Evolutionary conservation across 2,329 filamentous ascomycete species (phyloP), one percentile per base, ranked within the genome.

Genomic region (Mycogone perniciosa): DNA sequence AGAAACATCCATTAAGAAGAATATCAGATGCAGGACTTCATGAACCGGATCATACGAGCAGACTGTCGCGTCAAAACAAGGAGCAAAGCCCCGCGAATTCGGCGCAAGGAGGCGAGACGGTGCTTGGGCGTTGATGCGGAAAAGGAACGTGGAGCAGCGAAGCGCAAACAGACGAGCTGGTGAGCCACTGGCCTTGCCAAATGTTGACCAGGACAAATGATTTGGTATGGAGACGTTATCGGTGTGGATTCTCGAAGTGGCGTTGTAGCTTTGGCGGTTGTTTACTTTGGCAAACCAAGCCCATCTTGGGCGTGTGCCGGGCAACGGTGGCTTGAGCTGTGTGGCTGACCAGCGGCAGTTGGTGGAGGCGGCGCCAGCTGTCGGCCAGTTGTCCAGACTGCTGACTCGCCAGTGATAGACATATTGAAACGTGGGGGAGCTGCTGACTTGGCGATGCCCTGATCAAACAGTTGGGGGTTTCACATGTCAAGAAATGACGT

Each of bases 401-500:
- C 34, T 8, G 20, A 20, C 20, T 20, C 20, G 3, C 20, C 20
- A 20, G 20, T 3, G 20, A 20, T 20, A 20, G 20, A 20, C 20
- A 20, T 20, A 2, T 20, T 41, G 10, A n/a, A 13, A n/a, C 29
- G 29, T 11, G 42, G 10, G 41, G 27, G 42, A 11, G 42, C 44
- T 39, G 20, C 20, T 20, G 20, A 20, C 20, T 20, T 20, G 20
- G 20, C 20, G 20, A 20, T 20, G 20, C 20, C 20, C 20, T 20
- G 20, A 20, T 20, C 20, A 20, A 20, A 20, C 20, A 20, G 20
- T 20, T 20, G 20, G 20, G 20, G 20, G 45, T 37, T 54, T 56
- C 52, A 56, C 52, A 56, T 56, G 54, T 30, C 26, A 54, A 41
- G 48, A 31, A 44, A 73, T 65, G 31, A 73, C 71, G 42, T 67